Percentiles rank a stretch among this genome's conserved stretches.
phyloP scores from a whole-genome alignment of 345 rosid genomes.

The Luvunga scandens region DNA sequence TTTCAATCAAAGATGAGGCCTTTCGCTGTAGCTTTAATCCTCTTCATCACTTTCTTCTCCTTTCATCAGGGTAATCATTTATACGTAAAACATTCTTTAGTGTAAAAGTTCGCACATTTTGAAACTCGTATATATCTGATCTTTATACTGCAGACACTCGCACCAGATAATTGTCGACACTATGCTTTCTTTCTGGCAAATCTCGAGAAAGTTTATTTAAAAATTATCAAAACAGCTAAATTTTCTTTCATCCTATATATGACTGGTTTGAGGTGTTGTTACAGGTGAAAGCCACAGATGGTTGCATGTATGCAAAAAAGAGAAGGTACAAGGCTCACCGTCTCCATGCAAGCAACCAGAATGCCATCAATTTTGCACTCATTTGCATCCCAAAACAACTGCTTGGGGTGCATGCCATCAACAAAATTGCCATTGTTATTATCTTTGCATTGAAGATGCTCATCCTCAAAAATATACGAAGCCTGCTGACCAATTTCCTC shows the following conservation, averaged over 20 bases:
- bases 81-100: background rate
- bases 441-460: background rate
- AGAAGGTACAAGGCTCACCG: background rate
- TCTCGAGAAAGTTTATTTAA: too few species aligned
- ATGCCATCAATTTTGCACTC: background rate
- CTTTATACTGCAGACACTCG: too few species aligned
- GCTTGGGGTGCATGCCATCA: background rate
- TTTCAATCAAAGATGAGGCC: slow-evolving; percentile 2
- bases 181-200: too few species aligned
- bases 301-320: background rate
- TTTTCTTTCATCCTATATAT: background rate
- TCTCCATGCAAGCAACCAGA: background rate
- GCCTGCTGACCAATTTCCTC: background rate
- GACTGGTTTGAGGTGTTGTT: background rate
- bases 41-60: background rate
- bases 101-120: background rate
- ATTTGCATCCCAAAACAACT: background rate
- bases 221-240: too few species aligned
- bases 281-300: background rate
- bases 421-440: background rate
- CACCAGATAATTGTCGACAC: too few species aligned
- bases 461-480: background rate
- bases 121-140: too few species aligned
- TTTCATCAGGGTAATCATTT: background rate
- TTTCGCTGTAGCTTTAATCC: background rate